phyloP scores from a whole-genome alignment of 83 land plant species.

The Diphasiastrum complanatum region DNA sequence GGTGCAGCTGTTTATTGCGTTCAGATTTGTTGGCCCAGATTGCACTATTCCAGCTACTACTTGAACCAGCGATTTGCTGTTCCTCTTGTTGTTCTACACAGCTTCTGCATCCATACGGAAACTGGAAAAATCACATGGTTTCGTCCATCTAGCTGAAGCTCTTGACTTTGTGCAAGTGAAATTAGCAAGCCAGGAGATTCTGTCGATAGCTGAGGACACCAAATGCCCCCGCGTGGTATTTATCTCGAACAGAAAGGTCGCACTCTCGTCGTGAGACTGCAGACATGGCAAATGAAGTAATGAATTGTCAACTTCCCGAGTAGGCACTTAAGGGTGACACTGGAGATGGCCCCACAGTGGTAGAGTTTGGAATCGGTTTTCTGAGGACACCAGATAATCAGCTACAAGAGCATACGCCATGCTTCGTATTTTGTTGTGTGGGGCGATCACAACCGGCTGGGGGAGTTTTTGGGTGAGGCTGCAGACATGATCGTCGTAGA shows the following conservation, averaged over 20 bases:
- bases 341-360: neutral
- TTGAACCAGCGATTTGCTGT: slow-evolving; percentile 7
- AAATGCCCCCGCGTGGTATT: slow-evolving; percentile 17
- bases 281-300: slow-evolving; percentile 16
- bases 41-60: slow-evolving; percentile 6
- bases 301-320: neutral
- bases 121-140: neutral
- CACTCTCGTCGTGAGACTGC: neutral
- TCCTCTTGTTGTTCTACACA: neutral
- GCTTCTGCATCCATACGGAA: neutral
- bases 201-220: neutral
- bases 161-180: slow-evolving; percentile 21
- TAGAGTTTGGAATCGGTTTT: slow-evolving; percentile 13
- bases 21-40: slow-evolving; percentile 8
- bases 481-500: slow-evolving; percentile 10
- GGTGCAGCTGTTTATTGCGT: neutral
- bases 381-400: neutral
- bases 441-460: neutral
- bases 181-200: slow-evolving; percentile 5
- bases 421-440: neutral
- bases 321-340: neutral
- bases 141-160: slow-evolving; percentile 5
- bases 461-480: neutral
- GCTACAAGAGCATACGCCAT: neutral
- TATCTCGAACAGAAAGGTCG: neutral